phyloP scores from a whole-genome alignment of 257 asterid genomes.

The Primulina huaijiensis region DNA sequence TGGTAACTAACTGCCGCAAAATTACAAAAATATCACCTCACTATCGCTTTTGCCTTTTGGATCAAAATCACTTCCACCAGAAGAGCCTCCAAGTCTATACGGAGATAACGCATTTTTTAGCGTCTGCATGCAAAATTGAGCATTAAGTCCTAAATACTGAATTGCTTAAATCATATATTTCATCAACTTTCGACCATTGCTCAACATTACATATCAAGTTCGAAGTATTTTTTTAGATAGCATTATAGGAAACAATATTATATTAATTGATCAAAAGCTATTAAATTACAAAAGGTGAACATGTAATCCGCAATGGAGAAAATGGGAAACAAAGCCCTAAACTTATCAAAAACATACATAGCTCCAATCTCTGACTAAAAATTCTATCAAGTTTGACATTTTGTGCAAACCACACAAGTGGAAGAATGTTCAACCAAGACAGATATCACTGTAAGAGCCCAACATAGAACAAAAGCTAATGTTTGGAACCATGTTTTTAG shows the following conservation, averaged over 20 bases:
- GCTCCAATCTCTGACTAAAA: too few species aligned
- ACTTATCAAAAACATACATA: too few species aligned
- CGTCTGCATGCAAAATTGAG: conserved; percentile 54
- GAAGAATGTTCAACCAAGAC: conserved; percentile 5
- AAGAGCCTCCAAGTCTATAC: conserved; percentile 94
- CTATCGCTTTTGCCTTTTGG: conserved; percentile 86
- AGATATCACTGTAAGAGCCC: conserved; percentile 1
- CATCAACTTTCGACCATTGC: conserved; percentile 10
- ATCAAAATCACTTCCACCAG: conserved; percentile 98
- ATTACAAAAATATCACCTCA: conserved; percentile 53
- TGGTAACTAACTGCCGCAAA: conserved; percentile 20
- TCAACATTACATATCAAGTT: not conserved
- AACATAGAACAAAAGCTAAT: not conserved
- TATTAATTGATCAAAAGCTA: too few species aligned
- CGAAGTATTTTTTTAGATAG: too few species aligned
- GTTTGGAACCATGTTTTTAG: not conserved
- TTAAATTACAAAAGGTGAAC: too few species aligned
- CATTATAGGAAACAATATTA: too few species aligned
- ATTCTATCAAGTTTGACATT: not conserved
- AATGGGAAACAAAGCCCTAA: too few species aligned
- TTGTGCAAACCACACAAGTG: not conserved
- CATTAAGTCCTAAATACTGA: conserved; percentile 23
- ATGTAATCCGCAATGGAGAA: too few species aligned
- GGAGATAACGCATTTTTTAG: conserved; percentile 96
- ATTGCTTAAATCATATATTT: conserved; percentile 10